Percentiles rank a stretch among this genome's conserved stretches.
Evolutionary conservation across 805 yeast genomes (phyloP).

Genomic region (Ogataea methanolica): DNA sequence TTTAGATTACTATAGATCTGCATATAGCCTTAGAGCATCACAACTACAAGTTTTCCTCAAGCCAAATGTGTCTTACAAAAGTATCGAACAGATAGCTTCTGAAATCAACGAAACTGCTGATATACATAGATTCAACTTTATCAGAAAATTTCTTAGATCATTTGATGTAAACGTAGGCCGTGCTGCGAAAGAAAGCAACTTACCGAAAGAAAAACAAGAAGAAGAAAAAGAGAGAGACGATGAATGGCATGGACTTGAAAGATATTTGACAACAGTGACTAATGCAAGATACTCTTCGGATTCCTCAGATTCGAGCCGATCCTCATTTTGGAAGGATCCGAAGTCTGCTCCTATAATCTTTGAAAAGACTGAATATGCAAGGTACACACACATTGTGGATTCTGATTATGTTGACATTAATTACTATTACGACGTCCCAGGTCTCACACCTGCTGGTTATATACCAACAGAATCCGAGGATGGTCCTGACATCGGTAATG

Average conservation of each 20-base stretch:
- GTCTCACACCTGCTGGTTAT: constrained; percentile 42
- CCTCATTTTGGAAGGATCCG: not conserved
- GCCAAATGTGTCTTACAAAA: constrained; percentile 65
- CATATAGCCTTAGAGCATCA: constrained; percentile 39
- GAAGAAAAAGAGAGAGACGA: constrained; percentile 11
- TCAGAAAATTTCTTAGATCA: not conserved
- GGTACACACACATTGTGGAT: constrained; percentile 63
- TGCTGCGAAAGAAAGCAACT: not conserved
- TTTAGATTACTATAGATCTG: constrained; percentile 53
- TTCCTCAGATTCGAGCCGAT: not conserved
- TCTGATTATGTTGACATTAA: constrained; percentile 49
- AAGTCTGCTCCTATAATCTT: constrained; percentile 25
- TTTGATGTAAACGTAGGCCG: not conserved
- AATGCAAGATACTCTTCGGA: not conserved
- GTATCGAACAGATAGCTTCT: constrained; percentile 10
- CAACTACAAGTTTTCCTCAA: constrained; percentile 57
- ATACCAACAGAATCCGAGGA: constrained; percentile 30
- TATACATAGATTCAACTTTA: not conserved
- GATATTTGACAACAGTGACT: constrained; percentile 45
- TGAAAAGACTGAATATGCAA: constrained; percentile 72
- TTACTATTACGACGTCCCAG: constrained; percentile 72
- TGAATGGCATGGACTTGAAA: constrained; percentile 73
- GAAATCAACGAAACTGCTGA: constrained; percentile 2
- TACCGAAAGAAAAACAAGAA: constrained; percentile 6
- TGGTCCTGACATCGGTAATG: constrained; percentile 55